Evolutionary conservation across 2,329 filamentous ascomycete species (phyloP).

Genomic region (Hysterium pulicare): DNA sequence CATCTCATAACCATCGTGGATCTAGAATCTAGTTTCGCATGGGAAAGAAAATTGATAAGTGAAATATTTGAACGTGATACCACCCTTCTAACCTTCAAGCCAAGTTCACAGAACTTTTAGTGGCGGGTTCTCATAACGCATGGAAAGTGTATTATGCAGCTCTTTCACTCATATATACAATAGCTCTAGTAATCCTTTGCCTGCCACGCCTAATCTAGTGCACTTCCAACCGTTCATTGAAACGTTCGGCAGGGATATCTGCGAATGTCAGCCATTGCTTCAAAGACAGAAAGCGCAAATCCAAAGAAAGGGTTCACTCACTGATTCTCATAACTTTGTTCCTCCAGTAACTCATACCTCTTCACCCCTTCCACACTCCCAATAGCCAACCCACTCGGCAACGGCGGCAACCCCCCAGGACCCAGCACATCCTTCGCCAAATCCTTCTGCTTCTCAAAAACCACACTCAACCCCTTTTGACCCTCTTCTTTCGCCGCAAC

Average conservation of each 20-base stretch:
- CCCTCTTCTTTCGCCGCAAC: slow-evolving; percentile 74
- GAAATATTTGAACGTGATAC: no score
- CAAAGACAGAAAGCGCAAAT: neutral
- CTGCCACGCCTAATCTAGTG: neutral
- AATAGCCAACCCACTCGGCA: slow-evolving; percentile 67
- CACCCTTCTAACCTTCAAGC: no score
- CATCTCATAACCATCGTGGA: no score
- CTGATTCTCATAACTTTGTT: slow-evolving; percentile 62
- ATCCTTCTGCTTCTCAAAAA: slow-evolving; percentile 64
- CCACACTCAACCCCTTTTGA: slow-evolving; percentile 65
- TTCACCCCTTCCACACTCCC: slow-evolving; percentile 56
- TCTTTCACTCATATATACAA: slow-evolving; percentile 1
- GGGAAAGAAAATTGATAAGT: no score
- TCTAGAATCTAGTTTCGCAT: no score
- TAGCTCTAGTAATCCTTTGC: neutral
- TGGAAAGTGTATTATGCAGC: no score
- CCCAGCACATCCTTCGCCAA: slow-evolving; percentile 61
- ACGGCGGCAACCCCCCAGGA: slow-evolving; percentile 77
- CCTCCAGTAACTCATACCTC: slow-evolving; percentile 65
- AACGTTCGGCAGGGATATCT: slow-evolving; percentile 49
- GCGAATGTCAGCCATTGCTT: slow-evolving; percentile 11
- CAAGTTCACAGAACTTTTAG: no score
- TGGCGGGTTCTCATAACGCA: no score
- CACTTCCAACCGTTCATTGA: slow-evolving; percentile 16
- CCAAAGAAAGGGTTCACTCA: slow-evolving; percentile 23